Evolutionary conservation across 192 early-diverging fungal genomes (phyloP), one percentile per base, ranked within the genome.

Genomic region (Phycomyces nitens): DNA sequence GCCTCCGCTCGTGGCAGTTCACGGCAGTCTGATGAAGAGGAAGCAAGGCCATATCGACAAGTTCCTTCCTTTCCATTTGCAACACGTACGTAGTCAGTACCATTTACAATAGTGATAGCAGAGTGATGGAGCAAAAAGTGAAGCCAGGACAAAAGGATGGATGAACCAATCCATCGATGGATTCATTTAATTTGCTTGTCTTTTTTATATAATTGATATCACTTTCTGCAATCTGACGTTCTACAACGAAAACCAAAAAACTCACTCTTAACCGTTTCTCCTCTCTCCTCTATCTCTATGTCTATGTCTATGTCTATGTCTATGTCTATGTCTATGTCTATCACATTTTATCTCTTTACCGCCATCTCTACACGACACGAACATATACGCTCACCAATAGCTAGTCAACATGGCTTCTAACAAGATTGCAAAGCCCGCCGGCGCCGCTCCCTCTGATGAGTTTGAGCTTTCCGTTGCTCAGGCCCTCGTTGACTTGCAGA

Each of bases 401-500:
- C 0, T 39, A 59, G 62, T 41, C 62, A 63, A 50, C 16, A 63
- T 63, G 62, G 62, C 62, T 63, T 63, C 62, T 39, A 38, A 70
- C 72, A 74, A 74, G 72, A 74, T 74, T 64, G 66, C 56, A 54
- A 73, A 73, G 71, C 71, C 65, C 56, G 66, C 57, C 54, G 71
- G 71, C 57, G 65, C 65, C 26, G 64, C 65, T 56, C 61, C 76
- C 67, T 72, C 76, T 58, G 78, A 84, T 74, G 94, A 95, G 80
- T 88, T 94, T 72, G 94, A 97, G 82, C 85, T 94, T 68, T 84
- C 89, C 80, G 90, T 99, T 79, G 97, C 94, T 78, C 92, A 95
- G 77, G 89, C 94, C 76, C 87, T 99, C 74, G 82, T 87, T 80
- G 95, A 99, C 79, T 85, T 97, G 61, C 94, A 97, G 87, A 83